Evolutionary conservation across 768 basidiomycete species (phyloP).

Genomic region (Mycena haematopus): DNA sequence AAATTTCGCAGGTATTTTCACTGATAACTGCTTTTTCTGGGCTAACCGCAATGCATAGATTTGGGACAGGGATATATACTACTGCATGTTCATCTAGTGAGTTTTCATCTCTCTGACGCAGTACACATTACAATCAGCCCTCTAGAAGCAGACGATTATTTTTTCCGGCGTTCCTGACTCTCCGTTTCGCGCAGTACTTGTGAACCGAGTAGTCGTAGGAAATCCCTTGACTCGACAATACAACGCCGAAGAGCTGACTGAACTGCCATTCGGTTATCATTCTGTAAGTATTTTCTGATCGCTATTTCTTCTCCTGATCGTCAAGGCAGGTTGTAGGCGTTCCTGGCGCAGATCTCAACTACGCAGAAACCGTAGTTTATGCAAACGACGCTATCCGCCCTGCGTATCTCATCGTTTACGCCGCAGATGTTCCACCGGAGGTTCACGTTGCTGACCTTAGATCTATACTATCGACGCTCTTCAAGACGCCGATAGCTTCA

Average conservation of each 20-base stretch:
- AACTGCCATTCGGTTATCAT: conserved; percentile 64
- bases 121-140: conserved; percentile 1
- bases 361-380: conserved; percentile 74
- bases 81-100: conserved; percentile 71
- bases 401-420: conserved; percentile 70
- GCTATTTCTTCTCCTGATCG: neutral
- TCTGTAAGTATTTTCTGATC: conserved; percentile 47
- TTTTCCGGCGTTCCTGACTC: conserved; percentile 49
- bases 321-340: conserved; percentile 58
- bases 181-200: conserved; percentile 55
- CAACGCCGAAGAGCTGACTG: conserved; percentile 54
- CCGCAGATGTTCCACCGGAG: conserved; percentile 38
- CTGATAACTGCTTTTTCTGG: neutral
- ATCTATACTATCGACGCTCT: conserved; percentile 48
- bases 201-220: conserved; percentile 71
- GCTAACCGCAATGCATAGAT: conserved; percentile 43
- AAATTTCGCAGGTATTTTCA: conserved; percentile 55
- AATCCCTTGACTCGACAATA: conserved; percentile 55
- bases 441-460: conserved; percentile 35
- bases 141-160: conserved; percentile 73
- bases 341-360: conserved; percentile 70
- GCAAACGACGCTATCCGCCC: conserved; percentile 71
- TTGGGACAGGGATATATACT: conserved; percentile 75
- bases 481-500: conserved; percentile 54
- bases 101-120: conserved; percentile 27